Percentiles rank a stretch among this genome's conserved stretches.
phyloP scores from a whole-genome alignment of 176 grass and related monocot species.

The Avena atlantica region DNA sequence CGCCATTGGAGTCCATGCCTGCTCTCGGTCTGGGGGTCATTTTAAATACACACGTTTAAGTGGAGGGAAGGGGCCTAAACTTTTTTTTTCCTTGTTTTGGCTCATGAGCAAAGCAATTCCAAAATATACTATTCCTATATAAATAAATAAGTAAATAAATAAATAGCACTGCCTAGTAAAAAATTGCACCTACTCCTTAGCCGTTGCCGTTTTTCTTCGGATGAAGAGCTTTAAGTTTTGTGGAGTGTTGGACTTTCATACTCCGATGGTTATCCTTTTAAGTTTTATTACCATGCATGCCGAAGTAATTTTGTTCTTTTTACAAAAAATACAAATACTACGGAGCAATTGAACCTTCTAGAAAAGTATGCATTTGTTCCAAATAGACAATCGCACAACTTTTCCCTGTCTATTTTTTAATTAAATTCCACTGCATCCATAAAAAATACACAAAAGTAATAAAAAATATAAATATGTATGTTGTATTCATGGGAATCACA shows the following conservation, averaged over 20 bases:
- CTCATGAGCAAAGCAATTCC: neutral
- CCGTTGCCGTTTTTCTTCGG: neutral
- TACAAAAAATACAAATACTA: neutral
- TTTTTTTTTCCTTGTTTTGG: slow-evolving; percentile 13
- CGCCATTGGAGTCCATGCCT: slow-evolving; percentile 38
- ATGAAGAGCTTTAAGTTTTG: neutral
- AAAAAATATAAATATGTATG: too few species aligned
- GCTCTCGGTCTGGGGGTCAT: slow-evolving; percentile 25
- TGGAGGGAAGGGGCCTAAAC: neutral
- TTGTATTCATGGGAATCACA: too few species aligned
- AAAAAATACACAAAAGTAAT: too few species aligned
- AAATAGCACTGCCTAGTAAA: neutral
- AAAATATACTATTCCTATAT: neutral
- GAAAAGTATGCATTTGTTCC: neutral
- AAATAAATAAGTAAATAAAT: neutral
- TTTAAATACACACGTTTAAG: slow-evolving; percentile 51
- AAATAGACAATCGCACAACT: neutral
- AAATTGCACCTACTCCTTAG: neutral
- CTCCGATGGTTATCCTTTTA: neutral
- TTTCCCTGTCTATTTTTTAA: neutral
- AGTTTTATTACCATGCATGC: neutral
- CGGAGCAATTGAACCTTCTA: neutral
- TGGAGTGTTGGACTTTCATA: neutral
- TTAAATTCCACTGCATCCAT: too few species aligned
- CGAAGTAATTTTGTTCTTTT: neutral